phyloP scores from a whole-genome alignment of 1,284 basidiomycete genomes.

The Austroboletus niveus region DNA sequence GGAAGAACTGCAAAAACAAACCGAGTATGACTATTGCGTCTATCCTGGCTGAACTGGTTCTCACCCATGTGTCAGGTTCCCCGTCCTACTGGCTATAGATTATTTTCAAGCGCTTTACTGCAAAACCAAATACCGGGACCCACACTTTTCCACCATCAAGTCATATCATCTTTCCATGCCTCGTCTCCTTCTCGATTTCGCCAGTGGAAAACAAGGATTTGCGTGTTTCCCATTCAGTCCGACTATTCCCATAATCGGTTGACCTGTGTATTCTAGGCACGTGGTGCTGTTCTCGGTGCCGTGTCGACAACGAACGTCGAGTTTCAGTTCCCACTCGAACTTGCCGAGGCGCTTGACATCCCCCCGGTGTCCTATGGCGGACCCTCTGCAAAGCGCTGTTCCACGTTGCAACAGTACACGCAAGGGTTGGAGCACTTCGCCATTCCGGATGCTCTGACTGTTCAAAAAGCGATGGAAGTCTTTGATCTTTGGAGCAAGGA shows the following conservation, averaged over 20 bases:
- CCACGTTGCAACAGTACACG: too few relatives aligned
- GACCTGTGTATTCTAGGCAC: constrained; percentile 38
- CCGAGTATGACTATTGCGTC: constrained; percentile 41
- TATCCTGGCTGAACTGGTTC: background rate
- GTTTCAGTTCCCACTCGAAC: too few relatives aligned
- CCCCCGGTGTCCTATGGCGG: too few relatives aligned
- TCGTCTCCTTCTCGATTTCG: too few relatives aligned
- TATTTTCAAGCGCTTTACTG: constrained; percentile 83
- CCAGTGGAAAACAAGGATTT: constrained; percentile 35
- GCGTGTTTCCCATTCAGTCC: constrained; percentile 45
- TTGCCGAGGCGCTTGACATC: too few relatives aligned
- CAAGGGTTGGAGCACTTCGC: too few relatives aligned
- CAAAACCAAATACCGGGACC: background rate
- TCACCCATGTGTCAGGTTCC: constrained; percentile 40
- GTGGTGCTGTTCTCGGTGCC: constrained; percentile 67
- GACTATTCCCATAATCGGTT: background rate
- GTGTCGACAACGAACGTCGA: constrained; percentile 43
- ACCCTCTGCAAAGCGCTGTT: too few relatives aligned
- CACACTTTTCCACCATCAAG: too few relatives aligned
- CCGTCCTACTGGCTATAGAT: constrained; percentile 85
- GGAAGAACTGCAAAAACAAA: constrained; percentile 69
- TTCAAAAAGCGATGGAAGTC: too few relatives aligned
- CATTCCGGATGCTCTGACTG: too few relatives aligned
- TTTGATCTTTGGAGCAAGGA: too few relatives aligned
- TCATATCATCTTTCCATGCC: too few relatives aligned